A percentile compares a stretch with the other conserved stretches of the same genome.
Conservation (phyloP, 2,329 filamentous ascomycete genomes). For the Dactylella cylindrospora region DNA sequence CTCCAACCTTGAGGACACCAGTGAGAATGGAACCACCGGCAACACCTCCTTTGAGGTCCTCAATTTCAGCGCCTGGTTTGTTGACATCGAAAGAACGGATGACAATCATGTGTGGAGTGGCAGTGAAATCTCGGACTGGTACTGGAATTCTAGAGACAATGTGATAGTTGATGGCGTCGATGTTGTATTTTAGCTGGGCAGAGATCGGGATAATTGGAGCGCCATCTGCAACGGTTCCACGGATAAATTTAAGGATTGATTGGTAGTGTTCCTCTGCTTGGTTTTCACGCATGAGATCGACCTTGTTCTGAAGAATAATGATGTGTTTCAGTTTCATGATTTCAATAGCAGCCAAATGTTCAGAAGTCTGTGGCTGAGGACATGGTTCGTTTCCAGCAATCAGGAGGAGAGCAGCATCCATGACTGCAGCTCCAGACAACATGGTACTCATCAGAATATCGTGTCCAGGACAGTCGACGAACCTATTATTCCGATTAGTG, state of each 20-base stretch:
- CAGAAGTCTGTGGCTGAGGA: slow-evolving; percentile 96
- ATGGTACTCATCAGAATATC: slow-evolving; percentile 99
- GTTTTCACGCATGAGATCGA: slow-evolving; percentile 96
- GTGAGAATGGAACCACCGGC: slow-evolving; percentile 95
- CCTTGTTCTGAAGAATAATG: slow-evolving; percentile 99
- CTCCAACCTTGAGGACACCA: slow-evolving; percentile 92
- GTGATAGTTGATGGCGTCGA: slow-evolving; percentile 95
- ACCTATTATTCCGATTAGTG: slow-evolving; percentile 58
- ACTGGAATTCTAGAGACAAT: slow-evolving; percentile 95
- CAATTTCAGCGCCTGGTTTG: slow-evolving; percentile 98
- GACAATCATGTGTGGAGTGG: slow-evolving; percentile 96
- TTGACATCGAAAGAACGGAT: slow-evolving; percentile 99
- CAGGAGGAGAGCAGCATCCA: slow-evolving; percentile 94
- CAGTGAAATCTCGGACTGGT: slow-evolving; percentile 83
- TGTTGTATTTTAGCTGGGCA: slow-evolving; percentile 98
- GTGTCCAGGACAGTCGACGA: slow-evolving; percentile 98
- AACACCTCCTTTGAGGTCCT: slow-evolving; percentile 97
- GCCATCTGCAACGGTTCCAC: slow-evolving; percentile 93
- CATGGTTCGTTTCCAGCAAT: slow-evolving; percentile 98
- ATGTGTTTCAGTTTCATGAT: slow-evolving; percentile 99
- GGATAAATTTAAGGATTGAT: slow-evolving; percentile 97
- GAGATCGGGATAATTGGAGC: slow-evolving; percentile 95
- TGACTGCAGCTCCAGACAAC: slow-evolving; percentile 98
- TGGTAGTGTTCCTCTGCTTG: slow-evolving; percentile 91
- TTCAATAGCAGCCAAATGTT: slow-evolving; percentile 97